These are phyloP conservation scores for Syzygium aqueum DNA, from an alignment of 345 rosid genomes.

Conservation along the genomic window DNA sequence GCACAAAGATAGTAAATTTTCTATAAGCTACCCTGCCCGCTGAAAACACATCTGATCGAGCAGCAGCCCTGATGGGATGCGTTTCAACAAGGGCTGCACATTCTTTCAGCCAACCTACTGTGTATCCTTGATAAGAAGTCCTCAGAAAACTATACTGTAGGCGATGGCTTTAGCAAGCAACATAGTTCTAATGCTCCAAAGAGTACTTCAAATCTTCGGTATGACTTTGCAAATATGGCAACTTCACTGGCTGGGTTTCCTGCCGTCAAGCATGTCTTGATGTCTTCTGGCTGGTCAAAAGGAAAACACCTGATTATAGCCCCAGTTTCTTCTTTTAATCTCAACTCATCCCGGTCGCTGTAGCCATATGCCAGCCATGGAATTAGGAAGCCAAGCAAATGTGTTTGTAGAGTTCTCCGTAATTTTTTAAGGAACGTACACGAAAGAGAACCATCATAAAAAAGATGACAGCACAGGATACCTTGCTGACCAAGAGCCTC, in stretches of 20 bases:
- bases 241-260: conserved; percentile 72
- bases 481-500: conserved; percentile 93
- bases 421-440: not conserved
- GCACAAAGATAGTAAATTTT: not conserved
- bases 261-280: conserved; percentile 70
- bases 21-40: not conserved
- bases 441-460: not conserved
- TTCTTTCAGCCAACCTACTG: no score
- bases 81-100: no score
- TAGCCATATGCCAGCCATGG: not conserved
- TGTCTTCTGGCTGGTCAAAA: conserved; percentile 57
- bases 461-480: conserved; percentile 2
- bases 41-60: not conserved
- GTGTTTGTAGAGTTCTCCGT: no score
- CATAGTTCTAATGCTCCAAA: no score
- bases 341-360: conserved; percentile 65
- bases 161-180: not conserved
- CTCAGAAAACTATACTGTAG: no score
- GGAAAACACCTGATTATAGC: conserved; percentile 90
- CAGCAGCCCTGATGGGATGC: no score
- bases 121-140: no score
- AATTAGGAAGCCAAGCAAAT: not conserved
- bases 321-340: conserved; percentile 87
- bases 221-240: conserved; percentile 22
- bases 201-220: conserved; percentile 6